Evolutionary conservation across 2,329 filamentous ascomycete genomes (phyloP).

Genomic region (Colletotrichum sp.): DNA sequence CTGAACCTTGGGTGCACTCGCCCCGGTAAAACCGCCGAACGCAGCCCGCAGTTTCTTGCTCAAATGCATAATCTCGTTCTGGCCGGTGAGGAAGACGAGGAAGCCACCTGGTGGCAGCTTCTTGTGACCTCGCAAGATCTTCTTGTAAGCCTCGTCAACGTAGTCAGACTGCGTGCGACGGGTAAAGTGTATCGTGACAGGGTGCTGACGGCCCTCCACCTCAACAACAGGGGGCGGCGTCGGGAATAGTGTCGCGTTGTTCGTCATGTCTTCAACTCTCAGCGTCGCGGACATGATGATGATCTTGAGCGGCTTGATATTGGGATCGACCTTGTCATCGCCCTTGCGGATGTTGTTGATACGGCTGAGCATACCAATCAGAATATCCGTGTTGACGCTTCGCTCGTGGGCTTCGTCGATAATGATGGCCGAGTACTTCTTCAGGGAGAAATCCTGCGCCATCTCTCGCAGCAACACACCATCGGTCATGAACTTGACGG

Average conservation of each 20-base stretch:
- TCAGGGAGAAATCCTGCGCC: constrained; percentile 83
- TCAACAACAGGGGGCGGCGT: constrained; percentile 82
- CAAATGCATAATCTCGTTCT: constrained; percentile 88
- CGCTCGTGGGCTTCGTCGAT: constrained; percentile 98
- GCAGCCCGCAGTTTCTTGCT: constrained; percentile 77
- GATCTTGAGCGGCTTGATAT: constrained; percentile 81
- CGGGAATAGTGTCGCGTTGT: constrained; percentile 82
- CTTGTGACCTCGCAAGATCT: constrained; percentile 84
- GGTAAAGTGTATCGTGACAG: constrained; percentile 89
- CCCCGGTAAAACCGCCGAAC: constrained; percentile 62
- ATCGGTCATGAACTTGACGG: constrained; percentile 99
- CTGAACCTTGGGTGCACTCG: constrained; percentile 70
- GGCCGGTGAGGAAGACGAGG: constrained; percentile 91
- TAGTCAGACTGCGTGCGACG: constrained; percentile 85
- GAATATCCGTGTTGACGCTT: constrained; percentile 95
- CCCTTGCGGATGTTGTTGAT: constrained; percentile 85
- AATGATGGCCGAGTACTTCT: constrained; percentile 90
- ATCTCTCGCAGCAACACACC: constrained; percentile 93
- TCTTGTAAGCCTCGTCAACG: constrained; percentile 86
- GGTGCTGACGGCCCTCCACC: constrained; percentile 89
- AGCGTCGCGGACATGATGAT: constrained; percentile 98
- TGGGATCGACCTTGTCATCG: constrained; percentile 73
- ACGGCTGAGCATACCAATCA: constrained; percentile 96
- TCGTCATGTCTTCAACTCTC: constrained; percentile 86
- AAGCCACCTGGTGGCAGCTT: constrained; percentile 92